Base-by-base conservation (phyloP, 495 filamentous ascomycete genomes). In the Evansstolkia leycettana region DNA sequence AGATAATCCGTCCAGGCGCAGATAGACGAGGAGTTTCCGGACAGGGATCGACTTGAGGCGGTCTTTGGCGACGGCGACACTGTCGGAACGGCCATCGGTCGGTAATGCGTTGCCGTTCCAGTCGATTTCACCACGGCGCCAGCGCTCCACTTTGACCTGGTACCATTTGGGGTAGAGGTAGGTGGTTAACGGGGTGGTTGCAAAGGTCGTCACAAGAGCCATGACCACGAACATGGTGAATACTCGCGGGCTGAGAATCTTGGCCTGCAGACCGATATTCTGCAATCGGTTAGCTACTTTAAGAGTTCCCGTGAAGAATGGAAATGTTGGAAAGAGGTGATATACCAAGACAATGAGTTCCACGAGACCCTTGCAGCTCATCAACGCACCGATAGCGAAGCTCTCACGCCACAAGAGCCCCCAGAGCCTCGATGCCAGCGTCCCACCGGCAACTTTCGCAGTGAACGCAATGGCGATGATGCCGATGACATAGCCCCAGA, bases 211-310 rank as follows among this genome's bases (percentile, higher is more conserved):
- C 26, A 94, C 73, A 7, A 96, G 64, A 20, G 90, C 89, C 76
- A 96, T 95, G 42, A 95, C 84, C n/a, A 98, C 90, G 36, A 98
- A 98, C 38, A 98, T 94, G 20, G 88, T 98, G 52, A 98, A 98
- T 0, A 90, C 94, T 17, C 76, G 73, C 16, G 72, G 69, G 33
- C 82, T 89, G 18, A 98, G 60, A 42, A 98, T 95, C 33, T 78
- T 78, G 15, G 90, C 90, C 70, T 93, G 82, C 11, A 90, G 70
- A 16, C 90, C 90, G 48, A 98, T 94, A 46, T 98, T 98, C 83
- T 92, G 38, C 1, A 20, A 37, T 38, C 24, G 17, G 17, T 28
- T 7, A 33, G 35, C 31, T 13, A 6, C n/a, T n/a, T n/a, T n/a
- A n/a, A n/a, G n/a, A n/a, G n/a, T n/a, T n/a, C n/a, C n/a, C n/a